Conservation (phyloP, 1,284 basidiomycete genomes). For the Austropuccinia psidii region DNA sequence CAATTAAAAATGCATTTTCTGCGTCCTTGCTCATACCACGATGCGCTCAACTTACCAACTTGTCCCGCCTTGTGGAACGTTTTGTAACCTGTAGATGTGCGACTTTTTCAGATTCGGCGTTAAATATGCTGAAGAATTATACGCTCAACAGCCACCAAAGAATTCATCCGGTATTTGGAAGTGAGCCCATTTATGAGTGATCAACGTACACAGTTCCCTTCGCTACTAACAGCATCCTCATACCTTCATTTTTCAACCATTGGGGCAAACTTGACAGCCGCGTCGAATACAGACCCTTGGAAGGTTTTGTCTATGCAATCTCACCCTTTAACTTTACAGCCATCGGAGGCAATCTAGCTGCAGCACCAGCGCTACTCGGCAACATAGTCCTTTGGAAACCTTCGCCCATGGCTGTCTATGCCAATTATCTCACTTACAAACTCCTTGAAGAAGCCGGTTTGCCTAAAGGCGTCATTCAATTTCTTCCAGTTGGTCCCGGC, state of each 20-base stretch:
- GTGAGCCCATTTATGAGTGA: slow-evolving; percentile 59
- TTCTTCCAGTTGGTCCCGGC: slow-evolving; percentile 58
- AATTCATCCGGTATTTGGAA: slow-evolving; percentile 90
- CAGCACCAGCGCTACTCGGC: slow-evolving; percentile 83
- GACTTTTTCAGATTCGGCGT: slow-evolving; percentile 97
- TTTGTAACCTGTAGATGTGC: slow-evolving; percentile 56
- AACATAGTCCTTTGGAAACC: slow-evolving; percentile 98
- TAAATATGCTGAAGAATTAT: slow-evolving; percentile 92
- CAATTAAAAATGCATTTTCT: not conserved
- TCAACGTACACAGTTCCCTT: not conserved
- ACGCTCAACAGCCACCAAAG: slow-evolving; percentile 76
- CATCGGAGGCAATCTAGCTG: slow-evolving; percentile 79
- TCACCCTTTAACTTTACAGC: slow-evolving; percentile 97
- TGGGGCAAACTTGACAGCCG: slow-evolving; percentile 56
- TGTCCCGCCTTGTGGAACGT: not conserved
- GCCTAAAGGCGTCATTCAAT: slow-evolving; percentile 91
- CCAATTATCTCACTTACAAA: slow-evolving; percentile 87
- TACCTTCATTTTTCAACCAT: not conserved
- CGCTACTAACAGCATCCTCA: not conserved
- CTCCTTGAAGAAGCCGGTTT: slow-evolving; percentile 90
- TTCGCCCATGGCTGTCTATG: slow-evolving; percentile 86
- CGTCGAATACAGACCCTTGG: slow-evolving; percentile 87
- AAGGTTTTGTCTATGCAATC: slow-evolving; percentile 94
- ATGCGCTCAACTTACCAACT: not conserved
- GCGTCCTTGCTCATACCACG: not conserved